phyloP scores from a whole-genome alignment of 148 eudicot species.

The Camellia sinensis region DNA sequence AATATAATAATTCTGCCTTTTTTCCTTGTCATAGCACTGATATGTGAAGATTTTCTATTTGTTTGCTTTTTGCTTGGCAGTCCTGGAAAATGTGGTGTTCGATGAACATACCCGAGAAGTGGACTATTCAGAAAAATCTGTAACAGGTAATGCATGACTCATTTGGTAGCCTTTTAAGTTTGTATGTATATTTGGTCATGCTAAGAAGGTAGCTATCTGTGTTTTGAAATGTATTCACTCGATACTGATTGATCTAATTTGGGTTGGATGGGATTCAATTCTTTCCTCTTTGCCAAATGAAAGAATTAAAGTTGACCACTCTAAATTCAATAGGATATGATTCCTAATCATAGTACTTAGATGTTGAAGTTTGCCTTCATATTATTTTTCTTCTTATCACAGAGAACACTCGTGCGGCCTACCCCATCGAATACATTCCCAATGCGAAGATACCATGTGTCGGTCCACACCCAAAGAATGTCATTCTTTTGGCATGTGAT shows the following conservation, averaged over 20 bases:
- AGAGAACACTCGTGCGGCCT: conserved; percentile 86
- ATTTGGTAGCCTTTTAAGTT: too few relatives aligned
- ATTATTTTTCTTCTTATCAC: conserved; percentile 11
- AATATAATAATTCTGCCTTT: background rate
- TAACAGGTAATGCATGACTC: conserved; percentile 54
- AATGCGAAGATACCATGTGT: conserved; percentile 77
- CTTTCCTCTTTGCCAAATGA: too few relatives aligned
- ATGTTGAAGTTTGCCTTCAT: background rate
- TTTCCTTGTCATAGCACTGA: background rate
- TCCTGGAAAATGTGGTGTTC: conserved; percentile 87
- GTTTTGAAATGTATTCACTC: too few relatives aligned
- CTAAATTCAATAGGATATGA: background rate
- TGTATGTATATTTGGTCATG: too few relatives aligned
- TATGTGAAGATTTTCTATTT: background rate
- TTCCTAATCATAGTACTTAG: too few relatives aligned
- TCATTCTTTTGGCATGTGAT: conserved; percentile 76
- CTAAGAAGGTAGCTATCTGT: too few relatives aligned
- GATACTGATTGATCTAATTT: too few relatives aligned
- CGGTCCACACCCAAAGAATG: conserved; percentile 78
- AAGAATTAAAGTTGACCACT: too few relatives aligned
- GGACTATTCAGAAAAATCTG: conserved; percentile 79
- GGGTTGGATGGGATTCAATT: too few relatives aligned
- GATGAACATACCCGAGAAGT: conserved; percentile 89
- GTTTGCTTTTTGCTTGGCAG: conserved; percentile 27
- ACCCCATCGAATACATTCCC: conserved; percentile 78